Evolutionary conservation across 1,284 basidiomycete species (phyloP).

Genomic region (Ustilago xerochloae): DNA sequence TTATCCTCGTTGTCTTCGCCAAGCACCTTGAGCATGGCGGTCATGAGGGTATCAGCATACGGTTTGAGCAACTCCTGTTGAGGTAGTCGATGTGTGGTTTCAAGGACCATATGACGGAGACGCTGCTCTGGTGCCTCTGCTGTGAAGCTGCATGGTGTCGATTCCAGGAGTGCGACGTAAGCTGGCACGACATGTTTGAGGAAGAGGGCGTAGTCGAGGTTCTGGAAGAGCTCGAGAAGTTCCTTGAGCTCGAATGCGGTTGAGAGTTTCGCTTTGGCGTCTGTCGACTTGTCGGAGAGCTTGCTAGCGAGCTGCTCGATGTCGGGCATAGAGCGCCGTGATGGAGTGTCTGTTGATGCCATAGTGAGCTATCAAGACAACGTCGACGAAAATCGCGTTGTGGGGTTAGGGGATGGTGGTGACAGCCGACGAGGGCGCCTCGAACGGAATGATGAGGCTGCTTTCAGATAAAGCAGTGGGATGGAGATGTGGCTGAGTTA

Average conservation of each 20-base stretch:
- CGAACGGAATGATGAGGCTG: background rate
- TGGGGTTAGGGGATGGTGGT: no score
- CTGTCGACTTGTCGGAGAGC: conserved; percentile 43
- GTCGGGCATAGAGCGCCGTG: conserved; percentile 44
- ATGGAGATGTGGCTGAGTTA: background rate
- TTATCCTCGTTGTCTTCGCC: conserved; percentile 97
- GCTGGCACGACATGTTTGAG: conserved; percentile 76
- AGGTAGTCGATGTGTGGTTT: conserved; percentile 81
- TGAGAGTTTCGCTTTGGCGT: conserved; percentile 47
- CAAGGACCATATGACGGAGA: conserved; percentile 72
- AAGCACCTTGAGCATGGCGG: conserved; percentile 80
- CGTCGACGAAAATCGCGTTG: background rate
- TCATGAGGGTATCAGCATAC: conserved; percentile 79
- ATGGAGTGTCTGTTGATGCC: conserved; percentile 38
- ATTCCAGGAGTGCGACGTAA: conserved; percentile 80
- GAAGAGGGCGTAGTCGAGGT: conserved; percentile 77
- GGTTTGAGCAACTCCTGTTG: conserved; percentile 81
- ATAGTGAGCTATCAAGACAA: conserved; percentile 11
- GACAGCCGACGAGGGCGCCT: no score
- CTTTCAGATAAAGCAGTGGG: no score
- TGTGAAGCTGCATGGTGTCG: conserved; percentile 80
- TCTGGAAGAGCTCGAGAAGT: conserved; percentile 59
- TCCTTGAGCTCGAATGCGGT: conserved; percentile 64
- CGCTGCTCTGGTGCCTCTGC: conserved; percentile 82
- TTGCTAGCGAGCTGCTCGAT: conserved; percentile 45